phyloP scores from a whole-genome alignment of 148 eudicot genomes.

The Vaccinium myrtillus region DNA sequence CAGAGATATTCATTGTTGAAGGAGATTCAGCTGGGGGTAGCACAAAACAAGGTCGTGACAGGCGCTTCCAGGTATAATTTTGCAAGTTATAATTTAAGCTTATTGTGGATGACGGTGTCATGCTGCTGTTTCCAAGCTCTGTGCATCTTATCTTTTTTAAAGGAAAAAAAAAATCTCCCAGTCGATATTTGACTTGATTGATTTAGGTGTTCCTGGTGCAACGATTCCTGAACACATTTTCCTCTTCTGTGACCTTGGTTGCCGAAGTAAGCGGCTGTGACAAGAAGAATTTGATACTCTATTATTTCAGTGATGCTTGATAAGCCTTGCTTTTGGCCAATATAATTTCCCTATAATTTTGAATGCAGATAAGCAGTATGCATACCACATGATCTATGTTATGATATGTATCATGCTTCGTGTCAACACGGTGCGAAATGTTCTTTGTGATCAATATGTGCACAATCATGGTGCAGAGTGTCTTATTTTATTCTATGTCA shows the following conservation, averaged over 20 bases:
- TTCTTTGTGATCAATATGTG: neutral
- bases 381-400: neutral
- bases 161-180: neutral
- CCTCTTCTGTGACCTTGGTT: neutral
- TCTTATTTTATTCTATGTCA: no score
- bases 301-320: neutral
- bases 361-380: neutral
- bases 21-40: conserved; percentile 99
- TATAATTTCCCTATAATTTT: neutral
- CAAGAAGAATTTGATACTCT: neutral
- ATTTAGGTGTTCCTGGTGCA: neutral
- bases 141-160: neutral
- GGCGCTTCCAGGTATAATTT: conserved; percentile 82
- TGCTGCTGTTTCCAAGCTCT: neutral
- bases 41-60: conserved; percentile 98
- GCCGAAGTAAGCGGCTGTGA: neutral
- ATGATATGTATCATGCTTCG: neutral
- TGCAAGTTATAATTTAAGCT: neutral
- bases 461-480: neutral
- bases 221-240: neutral
- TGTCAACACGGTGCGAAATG: neutral
- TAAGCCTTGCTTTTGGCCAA: neutral
- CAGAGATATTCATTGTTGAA: conserved; percentile 98
- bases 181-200: conserved; percentile 4
- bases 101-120: neutral